A percentile compares a stretch with the other conserved stretches of the same genome.
These are phyloP conservation scores for Auricularia auricula-judae DNA, from an alignment of 768 basidiomycete species.

Conservation along the genomic window DNA sequence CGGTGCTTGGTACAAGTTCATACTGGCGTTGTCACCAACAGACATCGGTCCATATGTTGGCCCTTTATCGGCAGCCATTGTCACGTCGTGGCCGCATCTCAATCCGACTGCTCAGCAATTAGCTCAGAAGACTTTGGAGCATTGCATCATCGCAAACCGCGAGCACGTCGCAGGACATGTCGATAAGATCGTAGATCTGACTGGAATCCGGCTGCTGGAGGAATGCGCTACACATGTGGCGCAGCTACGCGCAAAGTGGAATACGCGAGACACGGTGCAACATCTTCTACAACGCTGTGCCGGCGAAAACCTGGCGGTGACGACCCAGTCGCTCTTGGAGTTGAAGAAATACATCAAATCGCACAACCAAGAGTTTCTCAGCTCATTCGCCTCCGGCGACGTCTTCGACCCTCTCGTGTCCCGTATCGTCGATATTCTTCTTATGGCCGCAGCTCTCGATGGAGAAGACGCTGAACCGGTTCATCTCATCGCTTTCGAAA, in stretches of 20 bases:
- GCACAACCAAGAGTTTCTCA: constrained; percentile 28
- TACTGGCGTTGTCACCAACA: constrained; percentile 48
- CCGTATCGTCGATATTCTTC: constrained; percentile 51
- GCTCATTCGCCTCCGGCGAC: constrained; percentile 67
- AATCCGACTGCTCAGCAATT: constrained; percentile 36
- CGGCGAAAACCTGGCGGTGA: constrained; percentile 74
- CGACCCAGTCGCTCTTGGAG: constrained; percentile 62
- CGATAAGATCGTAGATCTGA: constrained; percentile 72
- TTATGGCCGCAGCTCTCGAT: constrained; percentile 65
- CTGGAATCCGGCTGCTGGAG: constrained; percentile 54
- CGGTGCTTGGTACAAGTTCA: constrained; percentile 67
- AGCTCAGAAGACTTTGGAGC: constrained; percentile 51
- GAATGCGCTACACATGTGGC: background rate
- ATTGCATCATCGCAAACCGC: constrained; percentile 57
- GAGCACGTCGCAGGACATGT: constrained; percentile 43
- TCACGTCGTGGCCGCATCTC: constrained; percentile 65
- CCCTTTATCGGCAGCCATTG: constrained; percentile 75
- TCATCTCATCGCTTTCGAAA: constrained; percentile 71
- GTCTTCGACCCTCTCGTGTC: constrained; percentile 72
- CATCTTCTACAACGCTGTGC: constrained; percentile 62
- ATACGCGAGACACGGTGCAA: constrained; percentile 21
- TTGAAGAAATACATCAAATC: constrained; percentile 52
- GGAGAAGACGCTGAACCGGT: constrained; percentile 61
- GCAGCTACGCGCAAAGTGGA: too few species aligned
- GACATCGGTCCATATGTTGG: constrained; percentile 82